Base-by-base conservation (phyloP, 2,329 filamentous ascomycete genomes). In the Thelonectria discophora region DNA sequence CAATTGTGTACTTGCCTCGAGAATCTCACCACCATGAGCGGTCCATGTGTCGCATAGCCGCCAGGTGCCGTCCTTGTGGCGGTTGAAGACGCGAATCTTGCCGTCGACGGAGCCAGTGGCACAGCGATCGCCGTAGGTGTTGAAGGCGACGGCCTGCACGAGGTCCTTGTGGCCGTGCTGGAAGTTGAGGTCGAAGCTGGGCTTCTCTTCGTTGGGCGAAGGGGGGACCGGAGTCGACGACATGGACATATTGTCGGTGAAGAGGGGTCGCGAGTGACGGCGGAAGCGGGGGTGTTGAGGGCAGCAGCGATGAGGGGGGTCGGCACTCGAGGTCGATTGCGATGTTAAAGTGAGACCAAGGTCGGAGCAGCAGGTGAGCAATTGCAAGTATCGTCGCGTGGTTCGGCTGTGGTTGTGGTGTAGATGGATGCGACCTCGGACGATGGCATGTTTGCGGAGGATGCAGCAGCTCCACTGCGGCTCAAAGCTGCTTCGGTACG, bases 71-170 rank as follows among this genome's bases (percentile, higher is more conserved):
- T 93, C 90, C 67, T 89, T 88, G 73, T 95, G 90, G 49, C 90
- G 86, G 77, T 94, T 92, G 85, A 94, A 97, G 65, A 97, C 91
- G 74, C 94, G 93, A 72, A 98, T 90, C 75, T 91, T 92, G 76
- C 97, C 94, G 76, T 98, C 94, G 17, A 94, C 92, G 17, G 93
- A 95, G 34, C 93, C 93, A 3, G 93, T 95, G 43, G 94, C 91
- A 82, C 94, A 94, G 69, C 94, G 91, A 71, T 93, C 94, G 69
- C 94, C 94, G 76, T 97, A 97, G 68, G 89, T 89, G 77, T 97
- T 97, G 84, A 96, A 97, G 68, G 92, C 90, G 63, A 94, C 89
- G 57, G 92, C 90, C 66, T 94, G 89, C 53, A 96, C 91, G 46
- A 95, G 84, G 75, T 96, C 91, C 72, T 88, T 86, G 77, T 94